Conservation (phyloP, 306 rosid genomes). For the Macrotyloma uniflorum region DNA sequence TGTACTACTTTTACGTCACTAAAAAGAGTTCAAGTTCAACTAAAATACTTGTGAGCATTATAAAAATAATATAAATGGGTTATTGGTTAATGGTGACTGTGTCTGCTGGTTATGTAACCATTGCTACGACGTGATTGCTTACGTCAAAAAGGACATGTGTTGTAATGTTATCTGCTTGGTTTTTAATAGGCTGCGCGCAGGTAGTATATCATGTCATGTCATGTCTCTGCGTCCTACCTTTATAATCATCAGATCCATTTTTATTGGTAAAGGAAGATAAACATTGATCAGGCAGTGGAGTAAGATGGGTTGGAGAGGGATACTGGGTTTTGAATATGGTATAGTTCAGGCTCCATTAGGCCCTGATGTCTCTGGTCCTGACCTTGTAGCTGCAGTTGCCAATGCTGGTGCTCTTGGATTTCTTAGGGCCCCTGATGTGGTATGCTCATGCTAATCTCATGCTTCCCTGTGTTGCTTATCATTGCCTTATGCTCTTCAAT, state of each 20-base stretch:
- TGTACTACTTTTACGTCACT: not conserved
- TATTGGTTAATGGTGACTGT: too few relatives aligned
- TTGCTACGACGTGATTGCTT: not conserved
- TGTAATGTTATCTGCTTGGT: too few relatives aligned
- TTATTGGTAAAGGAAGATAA: not conserved
- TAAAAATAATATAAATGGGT: too few relatives aligned
- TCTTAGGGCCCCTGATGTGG: conserved; percentile 80
- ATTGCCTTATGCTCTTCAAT: not conserved
- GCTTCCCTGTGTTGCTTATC: not conserved
- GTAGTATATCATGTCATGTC: not conserved
- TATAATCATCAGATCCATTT: not conserved
- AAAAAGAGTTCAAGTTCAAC: not conserved
- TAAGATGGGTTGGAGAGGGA: conserved; percentile 68
- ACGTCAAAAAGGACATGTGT: not conserved
- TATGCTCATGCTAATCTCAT: not conserved
- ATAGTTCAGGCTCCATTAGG: conserved; percentile 80
- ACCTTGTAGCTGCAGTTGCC: conserved; percentile 86
- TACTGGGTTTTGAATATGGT: conserved; percentile 71
- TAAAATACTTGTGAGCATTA: not conserved
- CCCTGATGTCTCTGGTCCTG: conserved; percentile 77
- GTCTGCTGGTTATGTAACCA: too few relatives aligned
- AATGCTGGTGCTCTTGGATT: conserved; percentile 77
- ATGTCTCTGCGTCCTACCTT: too few relatives aligned
- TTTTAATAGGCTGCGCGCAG: not conserved
- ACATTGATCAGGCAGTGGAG: not conserved